Evolutionary conservation across 345 rosid genomes (phyloP).

Genomic region (Salix udensis): DNA sequence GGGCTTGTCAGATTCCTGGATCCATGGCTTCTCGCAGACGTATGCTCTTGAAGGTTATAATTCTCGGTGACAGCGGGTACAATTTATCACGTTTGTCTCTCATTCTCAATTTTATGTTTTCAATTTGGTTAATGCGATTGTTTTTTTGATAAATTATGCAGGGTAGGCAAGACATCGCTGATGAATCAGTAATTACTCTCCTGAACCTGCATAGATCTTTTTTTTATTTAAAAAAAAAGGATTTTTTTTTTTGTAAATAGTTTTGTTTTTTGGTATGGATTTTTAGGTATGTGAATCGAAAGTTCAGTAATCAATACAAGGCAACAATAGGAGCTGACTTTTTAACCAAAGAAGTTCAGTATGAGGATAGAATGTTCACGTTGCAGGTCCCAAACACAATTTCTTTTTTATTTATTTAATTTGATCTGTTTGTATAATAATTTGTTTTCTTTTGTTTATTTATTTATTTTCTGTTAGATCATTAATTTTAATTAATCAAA

Average conservation of each 20-base stretch:
- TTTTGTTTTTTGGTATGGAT: slow-evolving; percentile 1
- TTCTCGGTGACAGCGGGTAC: slow-evolving; percentile 89
- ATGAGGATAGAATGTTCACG: slow-evolving; percentile 84
- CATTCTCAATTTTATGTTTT: neutral
- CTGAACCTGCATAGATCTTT: slow-evolving; percentile 15
- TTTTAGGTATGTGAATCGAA: slow-evolving; percentile 80
- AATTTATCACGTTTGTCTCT: neutral
- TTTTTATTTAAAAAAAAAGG: neutral
- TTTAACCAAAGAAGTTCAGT: slow-evolving; percentile 82
- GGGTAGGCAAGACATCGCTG: slow-evolving; percentile 92
- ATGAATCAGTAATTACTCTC: slow-evolving; percentile 79
- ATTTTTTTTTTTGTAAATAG: neutral
- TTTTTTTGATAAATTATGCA: slow-evolving; percentile 4
- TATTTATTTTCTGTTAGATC: neutral
- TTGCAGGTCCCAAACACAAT: slow-evolving; percentile 56
- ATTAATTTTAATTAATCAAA: neutral
- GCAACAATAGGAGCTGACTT: slow-evolving; percentile 96
- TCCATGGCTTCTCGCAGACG: slow-evolving; percentile 76
- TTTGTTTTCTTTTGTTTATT: neutral
- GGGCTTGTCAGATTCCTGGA: neutral
- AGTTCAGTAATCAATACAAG: slow-evolving; percentile 89
- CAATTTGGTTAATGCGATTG: neutral
- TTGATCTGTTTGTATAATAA: neutral
- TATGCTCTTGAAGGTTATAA: slow-evolving; percentile 76
- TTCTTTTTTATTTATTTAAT: neutral